Conservation (phyloP, 768 basidiomycete genomes). For the Tylopilus sp. region DNA sequence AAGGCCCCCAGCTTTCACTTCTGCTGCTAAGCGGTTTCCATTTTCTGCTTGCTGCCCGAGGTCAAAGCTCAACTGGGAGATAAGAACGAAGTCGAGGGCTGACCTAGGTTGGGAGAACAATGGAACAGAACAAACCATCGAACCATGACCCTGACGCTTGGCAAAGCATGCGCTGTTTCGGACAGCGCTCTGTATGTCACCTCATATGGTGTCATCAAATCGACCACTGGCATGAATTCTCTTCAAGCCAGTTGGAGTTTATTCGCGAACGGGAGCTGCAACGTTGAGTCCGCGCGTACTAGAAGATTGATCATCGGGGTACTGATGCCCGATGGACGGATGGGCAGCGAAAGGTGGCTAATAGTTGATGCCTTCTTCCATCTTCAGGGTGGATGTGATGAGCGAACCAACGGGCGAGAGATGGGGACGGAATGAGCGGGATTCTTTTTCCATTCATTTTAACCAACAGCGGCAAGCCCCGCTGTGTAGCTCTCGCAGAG, state of each 20-base stretch:
- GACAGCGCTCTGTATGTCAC: background rate
- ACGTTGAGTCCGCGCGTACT: constrained; percentile 22
- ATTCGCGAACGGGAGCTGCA: constrained; percentile 14
- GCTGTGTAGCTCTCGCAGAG: constrained; percentile 3
- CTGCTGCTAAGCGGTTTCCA: constrained; percentile 5
- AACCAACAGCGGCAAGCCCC: background rate
- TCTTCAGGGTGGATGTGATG: constrained; percentile 16
- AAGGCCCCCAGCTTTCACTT: constrained; percentile 13
- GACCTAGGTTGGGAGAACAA: background rate
- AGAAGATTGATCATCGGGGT: constrained; percentile 29
- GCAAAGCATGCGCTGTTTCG: constrained; percentile 2
- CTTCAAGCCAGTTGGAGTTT: constrained; percentile 5
- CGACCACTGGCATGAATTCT: background rate
- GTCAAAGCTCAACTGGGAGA: constrained; percentile 17
- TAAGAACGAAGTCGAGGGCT: constrained; percentile 21
- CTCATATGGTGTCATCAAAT: background rate
- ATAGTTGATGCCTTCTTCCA: constrained; percentile 7
- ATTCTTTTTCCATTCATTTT: constrained; percentile 14
- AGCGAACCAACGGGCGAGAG: constrained; percentile 3
- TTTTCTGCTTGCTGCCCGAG: constrained; percentile 9
- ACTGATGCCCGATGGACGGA: constrained; percentile 11
- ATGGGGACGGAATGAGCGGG: constrained; percentile 10
- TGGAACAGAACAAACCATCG: constrained; percentile 14
- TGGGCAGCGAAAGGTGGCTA: constrained; percentile 8
- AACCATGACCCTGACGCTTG: constrained; percentile 16